Conservation (phyloP, 345 rosid genomes). For the Balakata baccata region DNA sequence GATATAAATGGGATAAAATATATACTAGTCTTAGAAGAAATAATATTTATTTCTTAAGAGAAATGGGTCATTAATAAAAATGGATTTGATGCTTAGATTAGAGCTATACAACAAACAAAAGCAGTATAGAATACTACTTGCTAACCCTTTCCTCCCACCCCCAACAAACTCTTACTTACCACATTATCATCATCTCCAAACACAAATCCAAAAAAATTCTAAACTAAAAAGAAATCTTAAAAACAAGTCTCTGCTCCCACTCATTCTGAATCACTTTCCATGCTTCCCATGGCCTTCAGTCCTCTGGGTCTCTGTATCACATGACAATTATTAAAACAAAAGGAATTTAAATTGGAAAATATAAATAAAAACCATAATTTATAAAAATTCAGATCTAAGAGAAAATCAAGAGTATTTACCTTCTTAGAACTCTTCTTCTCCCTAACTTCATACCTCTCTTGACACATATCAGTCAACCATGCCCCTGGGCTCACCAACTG, state of each 20-base stretch:
- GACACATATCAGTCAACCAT: constrained; percentile 78
- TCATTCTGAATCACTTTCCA: constrained; percentile 71
- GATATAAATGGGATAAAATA: too few species aligned
- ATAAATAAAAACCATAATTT: neutral
- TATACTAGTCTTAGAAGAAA: too few species aligned
- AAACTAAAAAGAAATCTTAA: neutral
- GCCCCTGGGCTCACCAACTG: constrained; percentile 77
- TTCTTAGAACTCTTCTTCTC: constrained; percentile 70
- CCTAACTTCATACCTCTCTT: constrained; percentile 76
- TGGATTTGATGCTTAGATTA: constrained; percentile 13
- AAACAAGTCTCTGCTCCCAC: constrained; percentile 15
- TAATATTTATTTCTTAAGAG: too few species aligned
- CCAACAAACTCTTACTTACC: constrained; percentile 16
- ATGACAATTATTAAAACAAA: neutral
- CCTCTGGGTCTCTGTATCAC: constrained; percentile 70
- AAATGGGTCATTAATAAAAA: constrained; percentile 18
- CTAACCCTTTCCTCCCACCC: neutral
- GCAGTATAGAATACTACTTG: constrained; percentile 12
- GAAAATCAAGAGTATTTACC: constrained; percentile 35
- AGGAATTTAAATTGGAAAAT: neutral
- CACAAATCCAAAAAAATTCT: constrained; percentile 17
- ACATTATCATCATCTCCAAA: constrained; percentile 13
- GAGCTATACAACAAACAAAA: constrained; percentile 31
- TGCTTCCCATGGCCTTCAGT: constrained; percentile 67
- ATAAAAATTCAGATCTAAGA: neutral